phyloP scores from a whole-genome alignment of 2,329 filamentous ascomycete genomes.

The Rutstroemia sp. region DNA sequence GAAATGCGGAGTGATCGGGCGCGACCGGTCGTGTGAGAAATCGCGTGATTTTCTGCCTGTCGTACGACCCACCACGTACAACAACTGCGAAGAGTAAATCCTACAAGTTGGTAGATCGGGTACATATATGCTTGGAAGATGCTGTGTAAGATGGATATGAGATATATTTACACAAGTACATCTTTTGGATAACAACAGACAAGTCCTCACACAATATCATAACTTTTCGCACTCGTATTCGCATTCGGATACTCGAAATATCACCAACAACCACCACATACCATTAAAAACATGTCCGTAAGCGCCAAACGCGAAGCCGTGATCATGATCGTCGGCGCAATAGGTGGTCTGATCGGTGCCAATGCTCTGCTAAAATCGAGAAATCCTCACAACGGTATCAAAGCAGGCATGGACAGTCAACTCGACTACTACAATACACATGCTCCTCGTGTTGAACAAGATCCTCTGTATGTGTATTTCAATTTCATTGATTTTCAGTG shows the following conservation, averaged over 20 bases:
- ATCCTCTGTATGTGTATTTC: constrained; percentile 7
- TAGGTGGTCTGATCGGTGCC: constrained; percentile 4
- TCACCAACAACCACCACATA: not conserved
- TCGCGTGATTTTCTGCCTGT: constrained; percentile 1
- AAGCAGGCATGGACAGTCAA: constrained; percentile 1
- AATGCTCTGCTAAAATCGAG: not conserved
- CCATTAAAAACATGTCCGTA: not conserved
- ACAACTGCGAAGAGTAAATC: not conserved
- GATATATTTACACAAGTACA: too few species aligned
- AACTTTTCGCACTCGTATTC: not conserved
- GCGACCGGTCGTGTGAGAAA: not conserved
- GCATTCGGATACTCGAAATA: not conserved
- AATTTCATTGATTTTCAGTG: not conserved
- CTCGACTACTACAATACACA: not conserved
- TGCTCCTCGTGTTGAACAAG: constrained; percentile 1
- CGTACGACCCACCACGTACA: not conserved
- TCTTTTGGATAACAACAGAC: not conserved
- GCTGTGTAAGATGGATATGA: not conserved
- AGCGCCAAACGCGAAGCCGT: constrained; percentile 5
- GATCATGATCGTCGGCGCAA: not conserved
- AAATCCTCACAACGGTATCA: constrained; percentile 3
- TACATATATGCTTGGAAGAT: not conserved
- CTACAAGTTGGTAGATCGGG: not conserved
- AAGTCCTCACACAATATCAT: not conserved
- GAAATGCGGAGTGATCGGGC: not conserved